A percentile compares a stretch with the other conserved stretches of the same genome.
Conservation (phyloP, 1,284 basidiomycete genomes). For the Tilletiaria anomala region DNA sequence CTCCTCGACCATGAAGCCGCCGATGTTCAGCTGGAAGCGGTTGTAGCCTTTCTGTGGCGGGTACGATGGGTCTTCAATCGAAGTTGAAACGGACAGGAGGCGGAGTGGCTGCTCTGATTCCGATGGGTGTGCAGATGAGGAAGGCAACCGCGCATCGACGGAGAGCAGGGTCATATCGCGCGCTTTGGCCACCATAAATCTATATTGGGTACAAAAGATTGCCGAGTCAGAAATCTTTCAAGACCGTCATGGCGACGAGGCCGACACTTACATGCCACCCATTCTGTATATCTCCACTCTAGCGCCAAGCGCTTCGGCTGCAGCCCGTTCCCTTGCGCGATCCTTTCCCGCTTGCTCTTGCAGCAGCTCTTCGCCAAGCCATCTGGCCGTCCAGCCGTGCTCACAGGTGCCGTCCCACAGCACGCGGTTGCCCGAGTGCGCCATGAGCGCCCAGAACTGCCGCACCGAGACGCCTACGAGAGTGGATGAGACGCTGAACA, state of each 20-base stretch:
- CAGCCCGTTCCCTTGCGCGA: neutral
- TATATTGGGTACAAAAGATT: no score
- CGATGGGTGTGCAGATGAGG: conserved; percentile 1
- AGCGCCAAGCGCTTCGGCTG: conserved; percentile 7
- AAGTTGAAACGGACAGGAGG: conserved; percentile 19
- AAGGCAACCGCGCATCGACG: conserved; percentile 15
- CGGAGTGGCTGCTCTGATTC: conserved; percentile 4
- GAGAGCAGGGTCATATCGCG: conserved; percentile 25
- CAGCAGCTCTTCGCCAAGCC: conserved; percentile 9
- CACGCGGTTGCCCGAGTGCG: conserved; percentile 18
- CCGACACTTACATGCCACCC: conserved; percentile 22
- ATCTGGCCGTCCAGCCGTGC: conserved; percentile 11
- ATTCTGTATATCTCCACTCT: conserved; percentile 20
- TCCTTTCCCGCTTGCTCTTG: neutral
- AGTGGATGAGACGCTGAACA: no score
- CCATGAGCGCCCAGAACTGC: conserved; percentile 33
- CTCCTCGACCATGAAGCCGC: conserved; percentile 32
- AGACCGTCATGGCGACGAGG: no score
- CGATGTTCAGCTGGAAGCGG: conserved; percentile 19
- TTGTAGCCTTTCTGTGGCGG: conserved; percentile 22
- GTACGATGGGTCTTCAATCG: conserved; percentile 12
- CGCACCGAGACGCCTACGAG: conserved; percentile 16
- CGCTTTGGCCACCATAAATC: conserved; percentile 31
- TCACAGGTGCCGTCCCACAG: conserved; percentile 25
- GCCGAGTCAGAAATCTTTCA: no score